phyloP scores from a whole-genome alignment of 106 monocot genomes.

The Ottelia alismoides region DNA sequence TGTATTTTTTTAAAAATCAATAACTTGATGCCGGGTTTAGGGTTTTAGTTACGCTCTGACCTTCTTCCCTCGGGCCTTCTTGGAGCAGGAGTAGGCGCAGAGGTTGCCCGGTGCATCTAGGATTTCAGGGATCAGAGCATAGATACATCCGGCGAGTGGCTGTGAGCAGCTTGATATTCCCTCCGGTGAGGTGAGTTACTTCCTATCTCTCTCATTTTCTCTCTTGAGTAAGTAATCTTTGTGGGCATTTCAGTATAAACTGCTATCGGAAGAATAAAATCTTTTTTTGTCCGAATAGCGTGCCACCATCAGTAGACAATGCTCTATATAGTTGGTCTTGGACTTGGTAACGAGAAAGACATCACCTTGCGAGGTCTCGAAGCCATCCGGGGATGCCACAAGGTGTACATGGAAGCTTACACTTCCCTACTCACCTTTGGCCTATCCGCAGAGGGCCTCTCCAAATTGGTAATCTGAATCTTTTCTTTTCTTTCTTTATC shows the following conservation, averaged over 20 bases:
- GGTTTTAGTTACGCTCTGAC: no score
- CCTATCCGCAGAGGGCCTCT: constrained; percentile 41
- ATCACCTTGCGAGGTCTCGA: constrained; percentile 70
- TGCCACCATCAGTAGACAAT: constrained; percentile 11
- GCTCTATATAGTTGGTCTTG: constrained; percentile 63
- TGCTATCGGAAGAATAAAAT: not conserved
- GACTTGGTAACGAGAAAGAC: constrained; percentile 65
- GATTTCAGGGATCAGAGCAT: no score
- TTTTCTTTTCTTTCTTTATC: not conserved
- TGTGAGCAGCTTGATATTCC: no score
- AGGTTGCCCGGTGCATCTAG: no score
- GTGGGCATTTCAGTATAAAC: not conserved
- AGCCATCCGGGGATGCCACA: constrained; percentile 33
- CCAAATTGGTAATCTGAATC: constrained; percentile 21
- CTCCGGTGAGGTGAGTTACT: no score
- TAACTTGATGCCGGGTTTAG: no score
- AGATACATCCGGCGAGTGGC: no score
- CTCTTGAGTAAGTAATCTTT: no score
- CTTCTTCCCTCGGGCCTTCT: no score
- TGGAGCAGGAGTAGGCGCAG: no score
- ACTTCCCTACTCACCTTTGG: constrained; percentile 82
- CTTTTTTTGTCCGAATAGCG: not conserved
- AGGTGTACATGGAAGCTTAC: constrained; percentile 73
- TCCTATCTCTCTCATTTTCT: no score
- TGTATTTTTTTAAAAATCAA: no score